Conservation (phyloP, 306 rosid genomes). For the Glycine tomentella region DNA sequence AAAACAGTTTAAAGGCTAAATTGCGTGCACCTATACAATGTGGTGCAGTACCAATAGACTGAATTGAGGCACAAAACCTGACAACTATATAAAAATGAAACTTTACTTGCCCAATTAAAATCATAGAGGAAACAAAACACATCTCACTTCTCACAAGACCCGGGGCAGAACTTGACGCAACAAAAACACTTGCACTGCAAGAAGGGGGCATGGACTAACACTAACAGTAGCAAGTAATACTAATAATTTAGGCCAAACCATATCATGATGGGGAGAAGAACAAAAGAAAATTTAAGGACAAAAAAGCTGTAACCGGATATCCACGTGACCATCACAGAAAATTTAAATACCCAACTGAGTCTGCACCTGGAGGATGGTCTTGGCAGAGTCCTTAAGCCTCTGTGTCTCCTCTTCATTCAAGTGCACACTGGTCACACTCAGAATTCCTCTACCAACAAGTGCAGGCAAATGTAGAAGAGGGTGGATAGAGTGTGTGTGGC, state of each 20-base stretch:
- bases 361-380: conserved; percentile 68
- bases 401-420: conserved; percentile 67
- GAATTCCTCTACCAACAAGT: conserved; percentile 69
- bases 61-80: no score
- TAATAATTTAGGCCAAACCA: no score
- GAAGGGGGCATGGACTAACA: no score
- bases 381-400: conserved; percentile 69
- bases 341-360: conserved; percentile 64
- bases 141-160: background rate
- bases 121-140: background rate
- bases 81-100: no score
- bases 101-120: no score
- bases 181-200: no score
- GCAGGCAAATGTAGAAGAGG: conserved; percentile 42
- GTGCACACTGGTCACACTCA: conserved; percentile 80
- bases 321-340: background rate
- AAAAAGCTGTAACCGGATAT: background rate
- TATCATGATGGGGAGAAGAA: background rate
- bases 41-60: no score
- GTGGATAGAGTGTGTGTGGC: background rate
- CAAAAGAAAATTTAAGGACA: background rate
- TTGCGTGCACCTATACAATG: no score
- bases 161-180: background rate
- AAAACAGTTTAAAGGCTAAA: no score
- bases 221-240: no score